Base-by-base conservation (phyloP, 805 yeast species). In the Saccharomycopsis oosterbeekiorum region DNA sequence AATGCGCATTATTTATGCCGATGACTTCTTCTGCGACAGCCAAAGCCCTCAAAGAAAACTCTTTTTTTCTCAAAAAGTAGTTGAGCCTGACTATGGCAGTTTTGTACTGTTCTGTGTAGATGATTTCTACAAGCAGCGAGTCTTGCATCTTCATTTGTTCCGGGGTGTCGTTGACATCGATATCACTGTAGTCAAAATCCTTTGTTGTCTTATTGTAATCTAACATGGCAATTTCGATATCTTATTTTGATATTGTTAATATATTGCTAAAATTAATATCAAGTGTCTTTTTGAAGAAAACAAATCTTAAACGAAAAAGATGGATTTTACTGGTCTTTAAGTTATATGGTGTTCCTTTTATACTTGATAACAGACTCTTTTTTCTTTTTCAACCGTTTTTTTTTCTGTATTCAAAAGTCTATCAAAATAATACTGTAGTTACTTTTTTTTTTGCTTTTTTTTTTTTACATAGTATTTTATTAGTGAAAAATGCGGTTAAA, bases 1-100 rank as follows among this genome's bases (percentile, higher is more conserved):
- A 94, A 71, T 93, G 97, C 0, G 97, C 96, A 0, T 97, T 91
- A 43, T 89, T 85, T 60, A 80, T 68, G 14, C 74, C 80, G 58
- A 94, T 85, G 2, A 87, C 86, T 29, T 73, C 71, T 14, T 80
- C 77, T 0, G 96, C 87, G 51, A 91, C 73, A 19, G 78, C 79
- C 24, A 90, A 72, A 0, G 96, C 90, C 62, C 98, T 76, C 50
- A 81, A 84, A 0, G 90, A 80, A 66, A 79, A 76, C 69, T 90
- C 97, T 36, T 82, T 74, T 17, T 70, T 65, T 11, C 75, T 73
- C 78, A 88, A 77, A 19, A 89, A 70, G 0, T 86, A 84, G 26
- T 89, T 74, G 9, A 88, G 72, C 4, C 80, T 70, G 1, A 86
- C 88, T 79, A 88, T 80, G 1, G 81, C 76, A n/a, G 70, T 65